A percentile compares a stretch with the other conserved stretches of the same genome.
Evolutionary conservation across 2,329 filamentous ascomycete species (phyloP).

Genomic region (Fusarium nisikadoi): DNA sequence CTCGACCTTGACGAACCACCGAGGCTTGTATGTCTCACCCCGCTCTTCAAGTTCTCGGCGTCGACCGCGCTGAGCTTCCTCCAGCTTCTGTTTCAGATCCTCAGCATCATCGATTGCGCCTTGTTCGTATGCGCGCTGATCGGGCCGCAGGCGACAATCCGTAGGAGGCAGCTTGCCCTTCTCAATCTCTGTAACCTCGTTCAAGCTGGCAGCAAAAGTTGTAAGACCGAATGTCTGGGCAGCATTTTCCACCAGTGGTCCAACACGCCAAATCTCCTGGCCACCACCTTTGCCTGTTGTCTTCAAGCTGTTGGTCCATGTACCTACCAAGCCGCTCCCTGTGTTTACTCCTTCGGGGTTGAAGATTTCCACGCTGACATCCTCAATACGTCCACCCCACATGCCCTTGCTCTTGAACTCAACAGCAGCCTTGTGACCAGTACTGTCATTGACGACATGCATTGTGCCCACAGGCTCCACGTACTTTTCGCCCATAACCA

Average conservation of each 20-base stretch:
- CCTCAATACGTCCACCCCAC: conserved; percentile 94
- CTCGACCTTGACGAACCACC: conserved; percentile 85
- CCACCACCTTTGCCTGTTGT: conserved; percentile 70
- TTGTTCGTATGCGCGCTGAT: conserved; percentile 86
- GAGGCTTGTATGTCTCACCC: conserved; percentile 77
- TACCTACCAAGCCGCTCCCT: conserved; percentile 77
- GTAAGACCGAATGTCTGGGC: conserved; percentile 88
- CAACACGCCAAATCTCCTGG: conserved; percentile 81
- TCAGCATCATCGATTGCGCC: conserved; percentile 88
- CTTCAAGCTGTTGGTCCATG: conserved; percentile 82
- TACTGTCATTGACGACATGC: conserved; percentile 85
- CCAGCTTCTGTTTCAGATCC: conserved; percentile 81
- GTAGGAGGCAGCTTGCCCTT: conserved; percentile 79
- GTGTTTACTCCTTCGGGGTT: conserved; percentile 73
- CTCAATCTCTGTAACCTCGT: conserved; percentile 87
- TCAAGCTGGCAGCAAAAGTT: conserved; percentile 83
- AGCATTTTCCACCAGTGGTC: conserved; percentile 81
- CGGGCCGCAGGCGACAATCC: conserved; percentile 84
- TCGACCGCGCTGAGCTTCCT: conserved; percentile 84
- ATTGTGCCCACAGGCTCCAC: conserved; percentile 93
- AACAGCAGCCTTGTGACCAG: conserved; percentile 82
- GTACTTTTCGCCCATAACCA: conserved; percentile 98
- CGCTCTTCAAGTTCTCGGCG: conserved; percentile 79
- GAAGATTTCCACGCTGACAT: conserved; percentile 81
- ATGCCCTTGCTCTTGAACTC: conserved; percentile 96